Conservation (phyloP, 371 early-diverging fungal genomes). For the Phascolomyces articulosus region DNA sequence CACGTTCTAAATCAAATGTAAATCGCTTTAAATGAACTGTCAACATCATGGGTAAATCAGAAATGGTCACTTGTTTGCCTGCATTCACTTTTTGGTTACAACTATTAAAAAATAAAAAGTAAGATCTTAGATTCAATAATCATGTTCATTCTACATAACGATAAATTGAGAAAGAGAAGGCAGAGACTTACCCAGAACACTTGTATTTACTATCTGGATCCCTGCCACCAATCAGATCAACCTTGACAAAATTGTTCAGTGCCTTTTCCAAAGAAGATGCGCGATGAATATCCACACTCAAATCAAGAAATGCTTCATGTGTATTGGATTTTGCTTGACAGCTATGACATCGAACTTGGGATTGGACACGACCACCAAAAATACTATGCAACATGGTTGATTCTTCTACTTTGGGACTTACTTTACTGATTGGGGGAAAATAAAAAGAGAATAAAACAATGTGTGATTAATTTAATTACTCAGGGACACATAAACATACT, state of each 20-base stretch:
- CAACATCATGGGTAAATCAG: conserved; percentile 58
- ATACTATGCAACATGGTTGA: conserved; percentile 77
- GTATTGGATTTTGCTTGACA: conserved; percentile 82
- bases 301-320: conserved; percentile 75
- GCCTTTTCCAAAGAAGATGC: conserved; percentile 67
- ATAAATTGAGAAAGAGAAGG: no score
- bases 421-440: no score
- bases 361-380: conserved; percentile 85
- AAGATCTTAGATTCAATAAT: no score
- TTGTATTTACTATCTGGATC: conserved; percentile 35
- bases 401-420: conserved; percentile 71
- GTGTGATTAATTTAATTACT: no score
- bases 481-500: no score
- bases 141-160: no score
- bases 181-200: conserved; percentile 28
- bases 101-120: conserved; percentile 15
- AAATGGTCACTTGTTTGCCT: conserved; percentile 77
- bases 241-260: conserved; percentile 68
- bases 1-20: conserved; percentile 51
- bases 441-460: no score
- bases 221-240: conserved; percentile 32
- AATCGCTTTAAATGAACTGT: conserved; percentile 67
- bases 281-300: conserved; percentile 76
- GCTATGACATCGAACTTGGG: conserved; percentile 72
- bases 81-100: conserved; percentile 77